Conservation (phyloP, 2,329 filamentous ascomycete genomes). For the Bipolaris sorokiniana region DNA sequence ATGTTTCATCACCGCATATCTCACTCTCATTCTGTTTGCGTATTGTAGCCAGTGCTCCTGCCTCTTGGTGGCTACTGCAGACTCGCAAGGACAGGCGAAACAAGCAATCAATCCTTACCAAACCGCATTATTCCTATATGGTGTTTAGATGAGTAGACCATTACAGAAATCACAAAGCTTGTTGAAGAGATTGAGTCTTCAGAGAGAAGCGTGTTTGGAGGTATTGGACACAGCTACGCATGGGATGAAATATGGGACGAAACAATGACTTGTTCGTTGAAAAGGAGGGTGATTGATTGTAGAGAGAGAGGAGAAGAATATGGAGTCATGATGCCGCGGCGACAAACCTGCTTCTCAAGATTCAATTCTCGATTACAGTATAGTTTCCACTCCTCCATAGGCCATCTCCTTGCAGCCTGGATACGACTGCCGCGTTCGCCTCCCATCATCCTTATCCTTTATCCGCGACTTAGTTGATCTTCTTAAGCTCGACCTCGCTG, state of each 20-base stretch:
- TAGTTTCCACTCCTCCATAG: neutral
- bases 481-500: conserved; percentile 44
- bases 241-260: neutral
- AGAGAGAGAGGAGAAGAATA: neutral
- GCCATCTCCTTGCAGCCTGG: neutral
- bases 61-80: neutral
- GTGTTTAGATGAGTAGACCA: neutral
- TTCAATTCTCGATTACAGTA: neutral
- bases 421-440: neutral
- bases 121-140: neutral
- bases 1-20: no score
- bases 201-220: neutral
- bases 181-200: neutral
- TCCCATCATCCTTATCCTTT: neutral
- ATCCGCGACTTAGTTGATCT: conserved; percentile 36
- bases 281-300: neutral
- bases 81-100: neutral
- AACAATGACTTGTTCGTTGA: neutral
- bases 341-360: neutral
- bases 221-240: neutral
- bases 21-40: no score
- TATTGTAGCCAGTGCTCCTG: no score
- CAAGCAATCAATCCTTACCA: neutral
- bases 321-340: neutral
- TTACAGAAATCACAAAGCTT: neutral